Evolutionary conservation across 805 yeast genomes (phyloP), one percentile per base, ranked within the genome.

Genomic region (Candida orba): DNA sequence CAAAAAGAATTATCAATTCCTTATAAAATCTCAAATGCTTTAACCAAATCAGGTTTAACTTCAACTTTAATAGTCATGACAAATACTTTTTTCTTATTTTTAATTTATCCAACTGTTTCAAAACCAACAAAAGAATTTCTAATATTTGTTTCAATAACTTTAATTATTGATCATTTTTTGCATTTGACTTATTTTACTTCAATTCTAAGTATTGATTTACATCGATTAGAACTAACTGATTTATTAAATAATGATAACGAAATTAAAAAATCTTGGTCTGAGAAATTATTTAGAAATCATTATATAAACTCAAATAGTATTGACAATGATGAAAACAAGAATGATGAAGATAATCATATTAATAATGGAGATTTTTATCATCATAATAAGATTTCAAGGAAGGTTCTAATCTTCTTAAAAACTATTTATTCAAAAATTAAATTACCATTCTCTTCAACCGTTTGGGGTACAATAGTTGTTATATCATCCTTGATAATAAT

Each of bases 111-210:
- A 3, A 53, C 60, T 44, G 58, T 66, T 8, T 51, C 60, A 23
- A 58, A 62, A 4, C 56, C 58, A 40, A 63, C 71, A 6, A 58
- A 60, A 39, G 66, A 69, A 41, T 68, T 68, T 36, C 72, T 78
- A 42, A 49, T 70, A 10, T 78, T 77, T 52, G 61, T 75, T 1
- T 52, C 71, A 1, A 41, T 73, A 25, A 72, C 81, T 0, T 51
- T 84, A n/a, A 25, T 76, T 2, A 60, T 81, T 34, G 86, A 83
- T 49, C 83, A 78, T 54, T 44, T 73, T 6, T 63, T 86, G 33
- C 87, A 81, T 50, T 56, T 78, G 39, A 75, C 90, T 1, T 85
- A 70, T 58, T 75, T 84, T 46, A 66, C 79, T 2, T 78, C 88
- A 0, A 76, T 84, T 2, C 63, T 85, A 27, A 71, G 82, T 15